phyloP scores from a whole-genome alignment of 495 filamentous ascomycete species.

The Aspergillus wentii region DNA sequence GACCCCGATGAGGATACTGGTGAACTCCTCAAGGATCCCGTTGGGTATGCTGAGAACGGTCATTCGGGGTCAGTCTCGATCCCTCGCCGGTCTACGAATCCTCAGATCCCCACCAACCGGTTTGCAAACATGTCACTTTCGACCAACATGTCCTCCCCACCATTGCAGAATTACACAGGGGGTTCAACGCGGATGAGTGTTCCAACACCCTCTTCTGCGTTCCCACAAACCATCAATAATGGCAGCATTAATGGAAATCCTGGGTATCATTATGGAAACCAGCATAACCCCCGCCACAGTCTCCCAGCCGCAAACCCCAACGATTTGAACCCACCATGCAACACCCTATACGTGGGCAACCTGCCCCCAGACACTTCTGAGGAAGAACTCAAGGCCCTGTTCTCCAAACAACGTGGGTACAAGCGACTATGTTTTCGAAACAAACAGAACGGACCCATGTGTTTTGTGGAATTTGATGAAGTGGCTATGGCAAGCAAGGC shows the following conservation, averaged over 20 bases:
- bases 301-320: conserved; percentile 91
- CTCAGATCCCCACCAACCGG: conserved; percentile 66
- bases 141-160: conserved; percentile 54
- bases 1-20: conserved; percentile 84
- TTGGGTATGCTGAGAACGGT: conserved; percentile 79
- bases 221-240: conserved; percentile 56
- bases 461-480: conserved; percentile 98
- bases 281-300: conserved; percentile 61
- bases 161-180: conserved; percentile 42
- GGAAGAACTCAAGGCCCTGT: conserved; percentile 92
- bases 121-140: conserved; percentile 69
- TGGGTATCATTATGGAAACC: conserved; percentile 51
- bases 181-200: conserved; percentile 34
- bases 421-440: conserved; percentile 96
- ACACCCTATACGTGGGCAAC: conserved; percentile 96
- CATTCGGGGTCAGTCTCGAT: conserved; percentile 39
- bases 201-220: conserved; percentile 52
- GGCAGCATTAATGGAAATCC: conserved; percentile 36
- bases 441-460: conserved; percentile 98
- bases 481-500: conserved; percentile 90
- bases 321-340: conserved; percentile 96
- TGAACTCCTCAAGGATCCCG: conserved; percentile 75
- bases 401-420: conserved; percentile 91
- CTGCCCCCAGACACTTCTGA: conserved; percentile 91
- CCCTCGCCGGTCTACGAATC: conserved; percentile 66